Evolutionary conservation across 192 early-diverging fungal genomes (phyloP), one percentile per base, ranked within the genome.

Genomic region (Mortierella hygrophila): DNA sequence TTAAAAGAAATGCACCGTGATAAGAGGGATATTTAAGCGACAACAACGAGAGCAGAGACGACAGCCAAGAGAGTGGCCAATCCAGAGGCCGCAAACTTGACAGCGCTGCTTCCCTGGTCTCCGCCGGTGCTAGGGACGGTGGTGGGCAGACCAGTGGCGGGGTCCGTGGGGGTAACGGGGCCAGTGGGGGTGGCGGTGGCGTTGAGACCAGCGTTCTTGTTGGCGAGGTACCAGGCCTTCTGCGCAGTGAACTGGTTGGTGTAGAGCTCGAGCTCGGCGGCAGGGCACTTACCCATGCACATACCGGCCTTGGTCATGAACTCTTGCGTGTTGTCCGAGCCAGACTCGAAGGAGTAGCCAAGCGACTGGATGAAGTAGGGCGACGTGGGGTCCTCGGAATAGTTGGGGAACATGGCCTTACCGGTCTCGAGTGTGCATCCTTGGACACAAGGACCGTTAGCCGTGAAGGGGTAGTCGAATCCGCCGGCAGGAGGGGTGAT

Each of bases 371-470:
- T 73, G 18, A 80, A 75, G 72, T 79, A 79, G 26, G 78, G 78
- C 0, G 78, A 79, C 49, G 26, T 72, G 47, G 78, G 78, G 38
- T 79, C 78, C 70, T 79, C 78, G 32, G 70, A 63, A 26, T 79
- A 79, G 40, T 79, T 46, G 11, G 78, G 78, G 70, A 79, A 72
- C 78, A 79, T 44, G 7, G 32, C 78, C 78, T 79, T 79, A 6
- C 78, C 78, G 15, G 57, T 49, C 70, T 72, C 6, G 60, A 68
- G 49, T 10, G 46, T 68, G 72, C 79, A 80, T 20, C 46, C 72
- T 11, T 44, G 16, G 20, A 80, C 79, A 40, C 79, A 80, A 8
- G 79, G 42, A 21, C 79, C 79, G 29, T 80, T 73, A 21, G 72
- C 73, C 32, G 42, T 20, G 70, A 80, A 80, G 47, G 79, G 79